Evolutionary conservation across 208 protist species (phyloP).

Genomic region (Leptomonas seymouri): DNA sequence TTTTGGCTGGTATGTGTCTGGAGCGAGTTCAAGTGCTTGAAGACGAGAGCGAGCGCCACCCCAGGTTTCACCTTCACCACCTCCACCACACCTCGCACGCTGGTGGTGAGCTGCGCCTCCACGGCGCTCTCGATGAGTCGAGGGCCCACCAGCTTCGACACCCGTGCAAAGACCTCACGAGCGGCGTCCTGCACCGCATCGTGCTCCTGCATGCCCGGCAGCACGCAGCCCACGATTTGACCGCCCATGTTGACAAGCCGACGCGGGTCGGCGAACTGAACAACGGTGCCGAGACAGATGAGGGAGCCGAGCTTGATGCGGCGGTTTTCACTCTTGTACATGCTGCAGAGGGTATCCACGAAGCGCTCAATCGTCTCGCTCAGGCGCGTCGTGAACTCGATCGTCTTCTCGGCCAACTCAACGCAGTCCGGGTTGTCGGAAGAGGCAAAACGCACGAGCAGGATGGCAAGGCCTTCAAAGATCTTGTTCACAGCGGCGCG

Average conservation of each 20-base stretch:
- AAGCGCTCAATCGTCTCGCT: constrained; percentile 87
- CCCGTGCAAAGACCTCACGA: constrained; percentile 77
- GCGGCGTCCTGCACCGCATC: constrained; percentile 82
- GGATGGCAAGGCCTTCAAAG: constrained; percentile 71
- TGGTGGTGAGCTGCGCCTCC: constrained; percentile 82
- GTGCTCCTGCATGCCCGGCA: constrained; percentile 89
- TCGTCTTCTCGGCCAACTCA: constrained; percentile 79
- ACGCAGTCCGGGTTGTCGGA: constrained; percentile 87
- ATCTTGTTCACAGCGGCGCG: constrained; percentile 88
- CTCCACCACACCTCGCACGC: constrained; percentile 88
- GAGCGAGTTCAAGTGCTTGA: constrained; percentile 66
- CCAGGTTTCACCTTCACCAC: constrained; percentile 91
- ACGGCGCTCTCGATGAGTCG: constrained; percentile 85
- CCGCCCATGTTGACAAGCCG: constrained; percentile 78
- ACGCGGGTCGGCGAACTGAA: constrained; percentile 71
- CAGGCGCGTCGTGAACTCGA: constrained; percentile 90
- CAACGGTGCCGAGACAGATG: constrained; percentile 62
- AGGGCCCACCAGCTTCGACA: constrained; percentile 74
- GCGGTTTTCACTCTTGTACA: constrained; percentile 67
- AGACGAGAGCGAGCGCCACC: constrained; percentile 80
- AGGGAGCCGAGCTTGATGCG: constrained; percentile 78
- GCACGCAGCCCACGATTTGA: constrained; percentile 86
- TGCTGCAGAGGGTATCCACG: constrained; percentile 68
- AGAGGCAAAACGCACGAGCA: constrained; percentile 77
- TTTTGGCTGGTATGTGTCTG: constrained; percentile 53